Evolutionary conservation across 1,284 basidiomycete species (phyloP).

Genomic region (Microbotryum violaceum): DNA sequence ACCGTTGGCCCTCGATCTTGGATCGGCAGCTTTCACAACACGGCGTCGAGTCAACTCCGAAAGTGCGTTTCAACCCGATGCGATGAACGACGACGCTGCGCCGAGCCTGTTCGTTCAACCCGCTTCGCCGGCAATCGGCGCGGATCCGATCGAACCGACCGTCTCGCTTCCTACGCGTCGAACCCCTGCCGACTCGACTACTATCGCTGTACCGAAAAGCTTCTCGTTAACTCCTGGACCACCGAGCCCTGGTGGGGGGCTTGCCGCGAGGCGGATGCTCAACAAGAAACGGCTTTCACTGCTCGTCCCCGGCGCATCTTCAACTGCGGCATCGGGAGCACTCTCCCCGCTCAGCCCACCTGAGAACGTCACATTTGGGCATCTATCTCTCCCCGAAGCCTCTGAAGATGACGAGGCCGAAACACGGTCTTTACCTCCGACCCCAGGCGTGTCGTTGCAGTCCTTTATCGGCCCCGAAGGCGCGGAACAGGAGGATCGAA

Average conservation of each 20-base stretch:
- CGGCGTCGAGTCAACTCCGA: too few species aligned
- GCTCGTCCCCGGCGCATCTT: constrained; percentile 17
- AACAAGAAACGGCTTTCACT: constrained; percentile 31
- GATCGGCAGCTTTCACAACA: too few species aligned
- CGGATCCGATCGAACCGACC: neutral
- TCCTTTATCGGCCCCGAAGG: constrained; percentile 30
- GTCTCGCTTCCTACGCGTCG: neutral
- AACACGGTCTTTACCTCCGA: constrained; percentile 28
- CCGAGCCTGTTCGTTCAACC: constrained; percentile 18
- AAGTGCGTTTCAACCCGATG: too few species aligned
- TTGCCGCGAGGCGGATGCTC: constrained; percentile 27
- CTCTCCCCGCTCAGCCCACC: constrained; percentile 10
- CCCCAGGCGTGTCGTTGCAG: constrained; percentile 20
- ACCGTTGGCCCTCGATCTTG: too few species aligned
- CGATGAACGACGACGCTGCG: too few species aligned
- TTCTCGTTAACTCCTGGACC: constrained; percentile 5
- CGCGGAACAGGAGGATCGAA: constrained; percentile 21
- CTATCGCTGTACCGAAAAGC: neutral
- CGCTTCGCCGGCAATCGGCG: constrained; percentile 18
- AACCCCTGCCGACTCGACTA: neutral
- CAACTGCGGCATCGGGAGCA: neutral
- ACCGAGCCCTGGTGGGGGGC: constrained; percentile 8
- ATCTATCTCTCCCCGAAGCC: constrained; percentile 4
- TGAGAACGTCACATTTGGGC: constrained; percentile 7
- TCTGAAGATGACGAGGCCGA: constrained; percentile 10